Evolutionary conservation across 352 stramenopile species (phyloP), one percentile per base, ranked within the genome.

Genomic region (Phytophthora crassamura): DNA sequence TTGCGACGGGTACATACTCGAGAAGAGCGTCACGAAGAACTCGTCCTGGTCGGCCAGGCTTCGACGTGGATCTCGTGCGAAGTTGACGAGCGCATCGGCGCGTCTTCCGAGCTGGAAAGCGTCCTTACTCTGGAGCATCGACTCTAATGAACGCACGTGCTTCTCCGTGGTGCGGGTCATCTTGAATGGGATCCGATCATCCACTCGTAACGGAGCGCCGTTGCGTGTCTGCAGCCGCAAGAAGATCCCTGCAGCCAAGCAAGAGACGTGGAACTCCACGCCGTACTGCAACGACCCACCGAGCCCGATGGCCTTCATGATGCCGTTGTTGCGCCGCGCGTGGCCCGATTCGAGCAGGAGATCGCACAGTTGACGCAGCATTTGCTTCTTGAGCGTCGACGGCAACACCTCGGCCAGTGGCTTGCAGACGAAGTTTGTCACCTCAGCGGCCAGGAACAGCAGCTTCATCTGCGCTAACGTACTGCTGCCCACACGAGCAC

Each of bases 281-380:
- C 79, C 78, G 61, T 91, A 88, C 59, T 88, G 82, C 38, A 95
- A 72, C 2, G 86, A 86, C 0, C 86, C 86, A 20, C 83, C 84
- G 4, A 94, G 86, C 34, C 86, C 86, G 41, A 94, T 94, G 1
- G 84, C 86, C 63, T 93, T 93, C 86, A 94, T 94, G 64, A 94
- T 82, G 1, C 86, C 86, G 25, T 91, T 87, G 61, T 94, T 84
- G 36, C 80, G 84, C 35, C 86, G 77, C 7, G 84, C 81, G 34
- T 94, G 78, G 5, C 86, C 86, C 41, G 91, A 60, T 42, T 72
- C 63, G 2, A 94, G 69, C 51, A 94, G 69, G 4, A 87, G 60
- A 45, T 90, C 75, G 53, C 78, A 80, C 25, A 91, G 40, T 36
- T 92, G 79, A 1, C 86, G 84, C 38, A 94, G 70, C 76, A 83